Percentiles rank a stretch among this genome's conserved stretches.
Evolutionary conservation across 164 flowering plant genomes (phyloP).

Genomic region (Aristolochia fimbriata): DNA sequence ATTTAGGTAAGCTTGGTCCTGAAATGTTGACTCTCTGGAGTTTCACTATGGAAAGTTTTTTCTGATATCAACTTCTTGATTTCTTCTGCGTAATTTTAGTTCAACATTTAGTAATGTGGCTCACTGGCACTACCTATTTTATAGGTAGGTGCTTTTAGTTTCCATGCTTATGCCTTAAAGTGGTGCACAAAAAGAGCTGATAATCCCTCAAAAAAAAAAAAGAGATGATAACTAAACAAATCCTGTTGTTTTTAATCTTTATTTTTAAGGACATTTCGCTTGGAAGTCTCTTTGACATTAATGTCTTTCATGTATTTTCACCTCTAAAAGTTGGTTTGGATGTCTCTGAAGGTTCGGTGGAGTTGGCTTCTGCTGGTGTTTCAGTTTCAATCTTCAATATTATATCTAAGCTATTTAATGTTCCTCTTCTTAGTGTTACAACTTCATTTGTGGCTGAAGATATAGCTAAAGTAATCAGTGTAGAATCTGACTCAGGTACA

Average conservation of each 20-base stretch:
- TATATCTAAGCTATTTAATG: constrained; percentile 85
- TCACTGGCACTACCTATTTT: no score
- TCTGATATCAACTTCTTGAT: no score
- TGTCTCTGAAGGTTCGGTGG: constrained; percentile 53
- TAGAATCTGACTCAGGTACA: constrained; percentile 40
- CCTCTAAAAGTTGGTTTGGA: constrained; percentile 1
- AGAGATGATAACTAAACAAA: background rate
- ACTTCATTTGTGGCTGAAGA: constrained; percentile 98
- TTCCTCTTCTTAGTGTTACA: constrained; percentile 93
- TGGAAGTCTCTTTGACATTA: background rate
- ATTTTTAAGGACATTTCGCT: background rate
- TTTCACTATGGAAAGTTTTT: no score
- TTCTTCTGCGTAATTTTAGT: no score
- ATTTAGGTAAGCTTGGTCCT: no score
- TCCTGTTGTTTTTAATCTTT: background rate
- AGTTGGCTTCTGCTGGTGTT: constrained; percentile 91
- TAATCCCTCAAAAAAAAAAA: no score
- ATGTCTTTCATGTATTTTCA: background rate
- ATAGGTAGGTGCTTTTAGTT: no score
- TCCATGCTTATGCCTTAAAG: background rate
- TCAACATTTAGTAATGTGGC: no score
- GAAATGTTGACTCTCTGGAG: no score
- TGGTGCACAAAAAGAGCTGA: background rate
- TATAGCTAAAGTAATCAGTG: constrained; percentile 38
- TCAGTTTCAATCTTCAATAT: constrained; percentile 81